A percentile compares a stretch with the other conserved stretches of the same genome.
These are phyloP conservation scores for Mycosphaerella sp. DNA, from an alignment of 2,329 filamentous ascomycete species.

Conservation along the genomic window DNA sequence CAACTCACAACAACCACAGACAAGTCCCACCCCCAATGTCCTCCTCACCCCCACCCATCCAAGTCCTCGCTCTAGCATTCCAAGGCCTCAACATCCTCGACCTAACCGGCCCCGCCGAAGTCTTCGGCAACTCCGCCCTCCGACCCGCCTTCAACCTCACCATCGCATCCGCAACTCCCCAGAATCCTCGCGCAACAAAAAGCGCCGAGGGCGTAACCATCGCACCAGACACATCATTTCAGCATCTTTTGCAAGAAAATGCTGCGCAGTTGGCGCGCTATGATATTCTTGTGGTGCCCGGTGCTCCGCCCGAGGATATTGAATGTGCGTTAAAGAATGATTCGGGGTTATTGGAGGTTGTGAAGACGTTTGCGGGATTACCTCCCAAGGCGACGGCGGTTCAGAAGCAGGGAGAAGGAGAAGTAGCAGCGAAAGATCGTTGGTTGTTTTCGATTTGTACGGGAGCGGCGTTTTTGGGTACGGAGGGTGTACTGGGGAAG, in stretches of 20 bases:
- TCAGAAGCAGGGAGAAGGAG: not conserved
- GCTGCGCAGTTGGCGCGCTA: not conserved
- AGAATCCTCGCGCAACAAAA: not conserved
- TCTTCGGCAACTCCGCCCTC: conserved; percentile 12
- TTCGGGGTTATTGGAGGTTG: not conserved
- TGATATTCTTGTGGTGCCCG: conserved; percentile 14
- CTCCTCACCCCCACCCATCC: not conserved
- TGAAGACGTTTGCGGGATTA: not conserved
- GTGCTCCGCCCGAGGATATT: not conserved
- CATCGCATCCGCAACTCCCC: conserved; percentile 5
- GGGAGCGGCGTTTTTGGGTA: conserved; percentile 10
- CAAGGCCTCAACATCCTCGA: conserved; percentile 15
- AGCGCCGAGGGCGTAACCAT: conserved; percentile 11
- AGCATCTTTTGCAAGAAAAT: not conserved
- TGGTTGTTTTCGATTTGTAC: conserved; percentile 15
- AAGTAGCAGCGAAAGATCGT: not conserved
- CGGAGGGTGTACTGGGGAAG: conserved; percentile 1
- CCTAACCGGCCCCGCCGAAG: conserved; percentile 15
- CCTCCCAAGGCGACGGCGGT: not conserved
- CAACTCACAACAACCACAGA: too few species aligned
- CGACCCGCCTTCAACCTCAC: not conserved
- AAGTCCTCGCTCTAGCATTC: conserved; percentile 13
- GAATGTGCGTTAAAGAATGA: conserved; percentile 9
- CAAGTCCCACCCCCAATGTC: not conserved
- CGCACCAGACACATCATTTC: conserved; percentile 2